Percentiles rank a stretch among this genome's conserved stretches.
Conservation (phyloP, 78 protist genomes). For the Anaeramoeba flamelloides region DNA sequence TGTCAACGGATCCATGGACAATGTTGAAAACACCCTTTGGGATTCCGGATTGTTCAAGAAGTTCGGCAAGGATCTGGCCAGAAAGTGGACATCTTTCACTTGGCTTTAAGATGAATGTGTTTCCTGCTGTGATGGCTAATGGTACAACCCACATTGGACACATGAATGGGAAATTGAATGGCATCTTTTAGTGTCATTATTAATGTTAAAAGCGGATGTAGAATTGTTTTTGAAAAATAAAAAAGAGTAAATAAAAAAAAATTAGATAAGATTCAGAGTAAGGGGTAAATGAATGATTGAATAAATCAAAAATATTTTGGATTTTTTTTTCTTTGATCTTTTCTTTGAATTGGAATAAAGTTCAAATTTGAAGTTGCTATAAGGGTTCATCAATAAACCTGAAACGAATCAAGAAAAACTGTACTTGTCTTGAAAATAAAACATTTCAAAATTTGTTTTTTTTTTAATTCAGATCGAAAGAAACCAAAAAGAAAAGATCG, state of each 20-base stretch:
- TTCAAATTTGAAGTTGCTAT: slow-evolving; percentile 57
- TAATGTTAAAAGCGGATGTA: too few species aligned
- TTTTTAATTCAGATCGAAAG: too few species aligned
- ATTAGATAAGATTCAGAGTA: slow-evolving; percentile 85
- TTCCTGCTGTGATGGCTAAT: slow-evolving; percentile 74
- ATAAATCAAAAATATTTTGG: too few species aligned
- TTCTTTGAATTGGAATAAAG: too few species aligned
- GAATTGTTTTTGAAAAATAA: too few species aligned
- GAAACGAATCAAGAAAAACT: too few species aligned
- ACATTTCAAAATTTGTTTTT: too few species aligned
- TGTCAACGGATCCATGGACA: slow-evolving; percentile 53
- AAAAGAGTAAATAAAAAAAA: too few species aligned
- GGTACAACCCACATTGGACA: slow-evolving; percentile 78
- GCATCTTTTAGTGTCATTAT: too few species aligned
- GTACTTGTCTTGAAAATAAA: too few species aligned
- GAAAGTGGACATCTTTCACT: slow-evolving; percentile 80
- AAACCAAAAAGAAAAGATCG: not conserved
- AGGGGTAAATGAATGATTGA: too few species aligned
- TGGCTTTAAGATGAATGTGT: slow-evolving; percentile 81
- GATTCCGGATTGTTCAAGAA: slow-evolving; percentile 70
- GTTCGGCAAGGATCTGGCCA: slow-evolving; percentile 53
- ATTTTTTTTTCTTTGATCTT: too few species aligned
- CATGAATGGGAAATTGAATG: slow-evolving; percentile 87
- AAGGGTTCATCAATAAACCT: not conserved
- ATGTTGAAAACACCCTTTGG: slow-evolving; percentile 39